These are phyloP conservation scores for Aleurites moluccanus DNA, from an alignment of 441 rosid species.

Conservation along the genomic window DNA sequence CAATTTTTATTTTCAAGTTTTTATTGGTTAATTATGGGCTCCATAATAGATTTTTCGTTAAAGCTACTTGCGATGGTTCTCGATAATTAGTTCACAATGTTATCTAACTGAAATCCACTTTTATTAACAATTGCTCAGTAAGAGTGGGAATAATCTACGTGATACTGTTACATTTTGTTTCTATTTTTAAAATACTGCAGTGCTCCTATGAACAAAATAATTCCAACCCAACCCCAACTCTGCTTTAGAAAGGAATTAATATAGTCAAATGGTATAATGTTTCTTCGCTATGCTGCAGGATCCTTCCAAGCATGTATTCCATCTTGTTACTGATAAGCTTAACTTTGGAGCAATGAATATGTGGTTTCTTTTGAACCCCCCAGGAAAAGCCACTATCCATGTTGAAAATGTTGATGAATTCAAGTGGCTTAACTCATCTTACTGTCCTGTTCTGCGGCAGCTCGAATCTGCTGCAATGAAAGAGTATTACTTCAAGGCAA, in stretches of 20 bases:
- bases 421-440: slow-evolving; percentile 96
- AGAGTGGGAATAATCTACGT: neutral
- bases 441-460: slow-evolving; percentile 96
- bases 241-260: neutral
- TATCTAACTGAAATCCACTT: neutral
- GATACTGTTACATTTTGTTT: neutral
- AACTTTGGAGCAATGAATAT: slow-evolving; percentile 97
- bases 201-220: neutral
- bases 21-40: neutral
- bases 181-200: neutral
- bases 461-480: slow-evolving; percentile 96
- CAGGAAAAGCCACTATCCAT: slow-evolving; percentile 87
- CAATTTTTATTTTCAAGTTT: too few species aligned
- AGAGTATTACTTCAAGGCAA: slow-evolving; percentile 96
- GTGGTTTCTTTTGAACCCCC: slow-evolving; percentile 98
- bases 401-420: slow-evolving; percentile 97
- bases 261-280: too few species aligned
- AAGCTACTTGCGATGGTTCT: neutral
- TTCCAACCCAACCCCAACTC: too few species aligned
- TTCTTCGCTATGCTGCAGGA: slow-evolving; percentile 53
- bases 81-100: neutral
- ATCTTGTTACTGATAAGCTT: slow-evolving; percentile 91
- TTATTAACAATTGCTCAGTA: neutral
- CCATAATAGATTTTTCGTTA: neutral
- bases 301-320: slow-evolving; percentile 92